Base-by-base conservation (phyloP, 2,329 filamentous ascomycete genomes). In the Cladosporium velox region DNA sequence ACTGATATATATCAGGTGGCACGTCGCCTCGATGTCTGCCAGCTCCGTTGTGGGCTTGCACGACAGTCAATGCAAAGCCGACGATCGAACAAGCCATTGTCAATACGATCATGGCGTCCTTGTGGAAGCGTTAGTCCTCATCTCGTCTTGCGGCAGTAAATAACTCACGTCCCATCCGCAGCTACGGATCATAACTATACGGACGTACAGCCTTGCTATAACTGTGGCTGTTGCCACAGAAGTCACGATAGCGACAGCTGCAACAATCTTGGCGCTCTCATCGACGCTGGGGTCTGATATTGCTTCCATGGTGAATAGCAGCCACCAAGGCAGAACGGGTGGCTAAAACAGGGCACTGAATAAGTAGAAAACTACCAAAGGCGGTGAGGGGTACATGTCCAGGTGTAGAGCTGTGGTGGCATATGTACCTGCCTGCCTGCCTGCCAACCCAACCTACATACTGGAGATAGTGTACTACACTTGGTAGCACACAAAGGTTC, bases 91-190 rank as follows among this genome's bases (percentile, higher is more conserved):
- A 26, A 26, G 38, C 38, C 57, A 59, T 47, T 18, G 57, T 59
- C 35, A 59, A 6, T 6, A 12, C 47, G 24, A 59, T 59, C 26
- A 30, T 5, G 11, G 18, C 38, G 10, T 59, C 52, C 52, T 55
- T 14, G 21, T 5, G 1, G 0, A 6, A 21, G 18, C 18, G 28
- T 55, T 12, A 55, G 52, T n/a, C 4, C 4, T 12, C 10, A 18
- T 4, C 2, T 3, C 1, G 11, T 8, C 18, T 18, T 18, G 8
- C 28, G 24, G 4, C 14, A 14, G 26, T 14, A 14, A 3, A 4
- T 10, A 18, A 59, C 57, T 38, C 14, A 59, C 57, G 32, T 59
- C 57, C 57, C 57, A 59, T 41, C 57, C 57, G 24, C 44, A 44
- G 24, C 57, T 59, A 15, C 57, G 57, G 26, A 59, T 59, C 57